These are phyloP conservation scores for Echium plantagineum DNA, from an alignment of 257 asterid species.

Conservation along the genomic window DNA sequence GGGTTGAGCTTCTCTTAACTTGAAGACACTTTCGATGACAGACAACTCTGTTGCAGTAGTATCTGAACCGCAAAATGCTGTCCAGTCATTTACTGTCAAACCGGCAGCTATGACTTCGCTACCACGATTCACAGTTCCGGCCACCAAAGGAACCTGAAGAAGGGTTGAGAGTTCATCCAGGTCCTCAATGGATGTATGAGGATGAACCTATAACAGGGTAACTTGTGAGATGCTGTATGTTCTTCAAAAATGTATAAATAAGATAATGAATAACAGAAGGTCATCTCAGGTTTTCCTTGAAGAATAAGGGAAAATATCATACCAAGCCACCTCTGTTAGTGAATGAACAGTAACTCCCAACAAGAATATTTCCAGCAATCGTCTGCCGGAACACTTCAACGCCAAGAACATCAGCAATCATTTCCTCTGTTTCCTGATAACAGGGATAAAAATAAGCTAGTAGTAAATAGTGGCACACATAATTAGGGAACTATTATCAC, in stretches of 20 bases:
- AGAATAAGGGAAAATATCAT: slow-evolving; percentile 13
- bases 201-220: slow-evolving; percentile 54
- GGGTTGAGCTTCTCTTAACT: slow-evolving; percentile 83
- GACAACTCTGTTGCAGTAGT: slow-evolving; percentile 90
- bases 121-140: slow-evolving; percentile 87
- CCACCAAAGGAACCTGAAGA: slow-evolving; percentile 85
- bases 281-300: not conserved
- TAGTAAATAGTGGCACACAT: not conserved
- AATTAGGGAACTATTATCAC: too few relatives aligned
- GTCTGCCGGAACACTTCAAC: slow-evolving; percentile 91
- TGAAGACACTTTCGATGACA: slow-evolving; percentile 70
- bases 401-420: slow-evolving; percentile 85
- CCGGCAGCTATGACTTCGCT: slow-evolving; percentile 81
- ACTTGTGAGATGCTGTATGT: not conserved
- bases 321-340: slow-evolving; percentile 93
- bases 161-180: slow-evolving; percentile 82
- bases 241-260: not conserved
- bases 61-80: slow-evolving; percentile 88
- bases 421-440: slow-evolving; percentile 80
- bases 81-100: slow-evolving; percentile 74
- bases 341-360: slow-evolving; percentile 72
- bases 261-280: not conserved
- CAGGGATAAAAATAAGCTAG: not conserved
- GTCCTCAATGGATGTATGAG: slow-evolving; percentile 84
- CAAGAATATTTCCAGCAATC: slow-evolving; percentile 75